Base-by-base conservation (phyloP, 371 early-diverging fungal genomes). In the Mortierella sp. region DNA sequence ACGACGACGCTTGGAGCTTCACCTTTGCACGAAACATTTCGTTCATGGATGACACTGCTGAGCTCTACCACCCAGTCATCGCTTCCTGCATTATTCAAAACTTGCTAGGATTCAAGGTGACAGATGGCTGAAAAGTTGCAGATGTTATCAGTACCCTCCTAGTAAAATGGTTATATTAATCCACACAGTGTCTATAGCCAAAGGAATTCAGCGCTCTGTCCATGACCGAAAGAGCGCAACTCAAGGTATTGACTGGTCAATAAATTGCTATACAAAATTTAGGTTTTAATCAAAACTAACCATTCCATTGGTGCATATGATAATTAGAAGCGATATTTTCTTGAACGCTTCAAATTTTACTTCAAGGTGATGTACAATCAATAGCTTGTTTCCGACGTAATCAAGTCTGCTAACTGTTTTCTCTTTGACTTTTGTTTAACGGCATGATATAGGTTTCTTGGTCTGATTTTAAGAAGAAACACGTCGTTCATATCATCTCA, bases 11-110 rank as follows among this genome's bases (percentile, higher is more conserved):
- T 22, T 81, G 82, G 82, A 69, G 52, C 19, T 81, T 53, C 36
- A 58, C 60, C 9, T 36, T 81, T n/a, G 43, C 72, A n/a, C 59
- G 64, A 16, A 47, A 66, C 8, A 63, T 76, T 10, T 76, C 82
- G 10, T 81, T 81, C 61, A 72, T 76, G 76, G 82, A 81, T 38
- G 69, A 81, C 45, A 81, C 82, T 24, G 82, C 67, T 0, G 82
- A 81, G 58, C 52, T 81, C 13, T 52, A 60, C 11, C 82, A 81
- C 24, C 82, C 82, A 13, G 66, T 11, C 16, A 65, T 76, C 21
- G 15, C 76, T 11, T 76, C 76, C 0, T 40, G 21, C 13, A 55
- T 62, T 16, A 59, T 69, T 28, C 40, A 69, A 15, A 40, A 13
- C 1, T 62, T 65, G 24, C 55, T 81, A 9, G 73, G 72, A 16